Conservation (phyloP, 371 early-diverging fungal species). For the Synchytrium microbalum region DNA sequence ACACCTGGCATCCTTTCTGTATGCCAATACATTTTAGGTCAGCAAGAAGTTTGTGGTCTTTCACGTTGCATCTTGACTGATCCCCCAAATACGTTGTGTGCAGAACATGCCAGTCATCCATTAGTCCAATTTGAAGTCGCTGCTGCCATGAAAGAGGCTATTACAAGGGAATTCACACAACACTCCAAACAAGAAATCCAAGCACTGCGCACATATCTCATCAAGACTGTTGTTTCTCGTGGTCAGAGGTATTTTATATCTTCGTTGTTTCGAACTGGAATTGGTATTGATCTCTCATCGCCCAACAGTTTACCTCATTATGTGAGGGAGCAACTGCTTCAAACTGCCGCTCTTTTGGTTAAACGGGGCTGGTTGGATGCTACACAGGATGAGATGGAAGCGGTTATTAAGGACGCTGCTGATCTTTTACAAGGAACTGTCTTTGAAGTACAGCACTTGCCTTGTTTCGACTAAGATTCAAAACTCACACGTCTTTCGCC, state of each 20-base stretch:
- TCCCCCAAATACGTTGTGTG: not conserved
- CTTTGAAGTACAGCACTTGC: slow-evolving; percentile 23
- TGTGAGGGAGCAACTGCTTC: slow-evolving; percentile 40
- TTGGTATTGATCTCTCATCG: not conserved
- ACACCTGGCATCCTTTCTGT: slow-evolving; percentile 52
- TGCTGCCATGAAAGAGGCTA: slow-evolving; percentile 47
- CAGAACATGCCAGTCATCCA: slow-evolving; percentile 47
- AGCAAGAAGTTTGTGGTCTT: slow-evolving; percentile 3
- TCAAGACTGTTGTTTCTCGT: slow-evolving; percentile 44
- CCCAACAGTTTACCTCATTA: slow-evolving; percentile 36
- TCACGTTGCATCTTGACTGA: slow-evolving; percentile 1
- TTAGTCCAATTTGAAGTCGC: slow-evolving; percentile 59
- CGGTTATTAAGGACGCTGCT: slow-evolving; percentile 42
- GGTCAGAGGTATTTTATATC: not conserved
- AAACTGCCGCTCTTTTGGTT: slow-evolving; percentile 49
- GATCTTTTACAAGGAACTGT: slow-evolving; percentile 37
- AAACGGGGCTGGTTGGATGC: slow-evolving; percentile 62
- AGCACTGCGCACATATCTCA: slow-evolving; percentile 46
- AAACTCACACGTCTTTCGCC: slow-evolving; percentile 7
- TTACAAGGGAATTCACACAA: slow-evolving; percentile 52
- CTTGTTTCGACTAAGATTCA: too few species aligned
- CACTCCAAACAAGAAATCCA: slow-evolving; percentile 42
- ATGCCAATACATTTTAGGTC: slow-evolving; percentile 59
- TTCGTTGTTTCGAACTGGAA: not conserved
- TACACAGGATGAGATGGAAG: slow-evolving; percentile 41